Conservation (phyloP, 1,139 yeast genomes). For the Yamadazyma taylorii region DNA sequence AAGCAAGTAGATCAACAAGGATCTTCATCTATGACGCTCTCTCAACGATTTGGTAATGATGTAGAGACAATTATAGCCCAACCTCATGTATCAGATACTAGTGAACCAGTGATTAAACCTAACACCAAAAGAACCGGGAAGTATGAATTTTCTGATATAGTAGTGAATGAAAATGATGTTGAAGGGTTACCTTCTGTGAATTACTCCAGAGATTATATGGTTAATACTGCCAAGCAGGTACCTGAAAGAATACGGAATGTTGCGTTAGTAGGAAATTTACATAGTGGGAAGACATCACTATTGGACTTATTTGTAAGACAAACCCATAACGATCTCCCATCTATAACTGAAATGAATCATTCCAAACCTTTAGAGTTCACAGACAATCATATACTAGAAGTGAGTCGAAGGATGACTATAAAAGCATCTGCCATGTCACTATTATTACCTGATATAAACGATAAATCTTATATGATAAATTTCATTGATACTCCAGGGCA, state of each 20-base stretch:
- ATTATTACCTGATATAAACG: constrained; percentile 55
- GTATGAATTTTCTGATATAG: constrained; percentile 30
- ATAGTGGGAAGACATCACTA: constrained; percentile 86
- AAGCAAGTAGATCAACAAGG: constrained; percentile 35
- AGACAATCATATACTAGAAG: constrained; percentile 71
- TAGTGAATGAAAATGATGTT: constrained; percentile 21
- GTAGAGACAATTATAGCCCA: constrained; percentile 56
- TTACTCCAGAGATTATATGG: constrained; percentile 66
- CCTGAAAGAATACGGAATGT: constrained; percentile 76
- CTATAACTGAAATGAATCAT: constrained; percentile 21
- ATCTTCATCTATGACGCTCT: constrained; percentile 7
- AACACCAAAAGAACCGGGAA: constrained; percentile 41
- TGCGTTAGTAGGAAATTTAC: constrained; percentile 78
- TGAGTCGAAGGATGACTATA: constrained; percentile 68
- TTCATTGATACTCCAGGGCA: constrained; percentile 92
- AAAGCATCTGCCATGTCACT: constrained; percentile 64
- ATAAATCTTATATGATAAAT: constrained; percentile 59
- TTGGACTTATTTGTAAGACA: constrained; percentile 67
- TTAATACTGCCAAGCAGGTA: constrained; percentile 39
- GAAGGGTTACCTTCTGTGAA: constrained; percentile 51
- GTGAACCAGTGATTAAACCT: constrained; percentile 72
- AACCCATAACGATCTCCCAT: constrained; percentile 45
- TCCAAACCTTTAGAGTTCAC: constrained; percentile 56
- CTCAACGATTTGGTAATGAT: constrained; percentile 17
- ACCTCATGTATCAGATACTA: constrained; percentile 14